Base-by-base conservation (phyloP, 768 basidiomycete genomes). In the Rubroboletus pulcherrimus region DNA sequence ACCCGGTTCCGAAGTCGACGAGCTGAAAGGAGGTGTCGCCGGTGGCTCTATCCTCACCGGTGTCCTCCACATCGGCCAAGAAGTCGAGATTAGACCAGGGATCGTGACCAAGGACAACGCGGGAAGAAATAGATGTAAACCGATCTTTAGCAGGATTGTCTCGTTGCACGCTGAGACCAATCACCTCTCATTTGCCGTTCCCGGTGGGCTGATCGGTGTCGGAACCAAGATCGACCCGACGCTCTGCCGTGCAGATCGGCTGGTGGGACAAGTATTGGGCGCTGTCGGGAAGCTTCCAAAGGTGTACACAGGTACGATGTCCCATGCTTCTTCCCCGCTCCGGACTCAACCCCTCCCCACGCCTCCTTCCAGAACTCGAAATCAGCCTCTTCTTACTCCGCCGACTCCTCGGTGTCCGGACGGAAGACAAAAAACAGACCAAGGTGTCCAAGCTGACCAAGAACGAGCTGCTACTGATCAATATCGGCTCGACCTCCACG, bases 351-450 rank as follows among this genome's bases (percentile, higher is more conserved):
- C 31, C 9, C 1, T 11, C 12, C 30, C 37, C 5, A 35, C n/a
- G 2, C 12, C 12, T 11, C 10, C 8, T 12, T 14, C 49, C 56
- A 92, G 93, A 95, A 73, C 79, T 95, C 52, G 93, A 95, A 73
- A 93, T 95, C 69, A 90, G 85, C 63, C 78, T 95, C 63, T 99
- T 98, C 87, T 78, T 98, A 33, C 87, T 99, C 34, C 91, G 97
- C 57, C 86, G 97, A 56, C 76, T 98, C 51, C 83, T 98, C n/a
- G 96, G 97, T 70, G 97, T 99, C 59, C 94, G 95, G 73, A 93
- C 94, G 24, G 96, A 98, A 73, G 97, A 98, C 77, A 97, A 95
- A 78, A 99, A 98, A 72, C 92, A 95, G 71, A 97, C 97, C 21
- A 99, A 94, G 74, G 91, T 93, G 24, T 79, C 91, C 51, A 97